phyloP scores from a whole-genome alignment of 2,329 filamentous ascomycete species.

The Corinectria fuckeliana region DNA sequence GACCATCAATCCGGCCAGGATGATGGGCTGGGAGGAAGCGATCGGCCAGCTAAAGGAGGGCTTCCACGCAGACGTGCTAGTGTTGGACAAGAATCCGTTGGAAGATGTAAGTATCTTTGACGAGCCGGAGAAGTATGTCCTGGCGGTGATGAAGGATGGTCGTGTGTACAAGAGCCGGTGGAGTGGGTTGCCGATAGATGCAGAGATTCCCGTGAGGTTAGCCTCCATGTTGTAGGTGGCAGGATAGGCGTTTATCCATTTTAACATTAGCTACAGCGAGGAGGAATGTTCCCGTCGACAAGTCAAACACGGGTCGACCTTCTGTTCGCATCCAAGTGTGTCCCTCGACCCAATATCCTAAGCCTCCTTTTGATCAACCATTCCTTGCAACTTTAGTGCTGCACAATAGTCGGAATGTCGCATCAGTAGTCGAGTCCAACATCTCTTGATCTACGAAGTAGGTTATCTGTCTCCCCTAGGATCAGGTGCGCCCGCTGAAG shows the following conservation, averaged over 20 bases:
- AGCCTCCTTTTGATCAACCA: not conserved
- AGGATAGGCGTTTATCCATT: too few species aligned
- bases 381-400: not conserved
- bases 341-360: not conserved
- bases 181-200: slow-evolving; percentile 26
- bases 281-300: too few species aligned
- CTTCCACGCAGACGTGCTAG: slow-evolving; percentile 58
- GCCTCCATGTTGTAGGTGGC: not conserved
- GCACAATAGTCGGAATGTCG: not conserved
- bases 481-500: not conserved
- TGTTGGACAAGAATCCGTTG: slow-evolving; percentile 58
- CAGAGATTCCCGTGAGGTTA: slow-evolving; percentile 16
- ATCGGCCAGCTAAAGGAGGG: slow-evolving; percentile 58
- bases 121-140: slow-evolving; percentile 51
- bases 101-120: slow-evolving; percentile 60
- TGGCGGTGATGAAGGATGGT: slow-evolving; percentile 62
- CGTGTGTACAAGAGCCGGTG: slow-evolving; percentile 30
- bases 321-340: not conserved
- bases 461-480: not conserved
- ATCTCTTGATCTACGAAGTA: not conserved
- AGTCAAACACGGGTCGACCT: not conserved
- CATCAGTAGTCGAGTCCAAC: not conserved
- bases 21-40: slow-evolving; percentile 52
- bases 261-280: not conserved
- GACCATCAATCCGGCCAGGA: slow-evolving; percentile 55